Conservation (phyloP, 2,329 filamentous ascomycete genomes). For the Colletotrichum sp. region DNA sequence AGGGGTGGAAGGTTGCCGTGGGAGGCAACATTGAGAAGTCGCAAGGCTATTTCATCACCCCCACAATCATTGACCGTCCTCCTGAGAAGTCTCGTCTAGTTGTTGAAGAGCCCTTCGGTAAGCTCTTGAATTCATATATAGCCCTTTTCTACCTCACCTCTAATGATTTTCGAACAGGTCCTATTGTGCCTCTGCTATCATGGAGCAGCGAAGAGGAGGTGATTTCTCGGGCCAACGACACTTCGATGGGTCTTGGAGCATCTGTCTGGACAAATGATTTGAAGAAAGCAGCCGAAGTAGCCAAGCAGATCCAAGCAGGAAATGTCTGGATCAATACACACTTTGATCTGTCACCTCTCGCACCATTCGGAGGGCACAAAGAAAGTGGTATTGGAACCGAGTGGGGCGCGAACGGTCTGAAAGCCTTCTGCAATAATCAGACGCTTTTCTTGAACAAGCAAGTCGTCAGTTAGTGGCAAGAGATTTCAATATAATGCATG, state of each 20-base stretch:
- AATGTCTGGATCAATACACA: background rate
- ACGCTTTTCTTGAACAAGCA: background rate
- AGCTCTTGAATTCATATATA: background rate
- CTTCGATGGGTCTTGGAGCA: conserved; percentile 58
- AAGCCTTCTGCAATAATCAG: background rate
- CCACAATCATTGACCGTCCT: background rate
- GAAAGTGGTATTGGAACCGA: background rate
- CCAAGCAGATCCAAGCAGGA: background rate
- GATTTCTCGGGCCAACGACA: conserved; percentile 58
- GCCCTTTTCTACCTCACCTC: background rate
- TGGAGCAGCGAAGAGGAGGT: conserved; percentile 68
- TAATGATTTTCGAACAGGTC: background rate
- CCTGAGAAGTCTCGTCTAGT: background rate
- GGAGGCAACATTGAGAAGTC: background rate
- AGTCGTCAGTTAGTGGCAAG: background rate
- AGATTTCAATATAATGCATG: background rate
- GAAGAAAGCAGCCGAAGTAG: conserved; percentile 54
- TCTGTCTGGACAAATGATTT: conserved; percentile 64
- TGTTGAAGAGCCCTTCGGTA: background rate
- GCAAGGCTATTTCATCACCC: background rate
- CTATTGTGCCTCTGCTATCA: conserved; percentile 54
- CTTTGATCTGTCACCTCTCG: background rate
- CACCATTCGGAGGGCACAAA: background rate
- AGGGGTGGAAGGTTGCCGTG: conserved; percentile 9
- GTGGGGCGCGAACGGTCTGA: background rate